phyloP scores from a whole-genome alignment of 176 grass and related monocot species.

The Zoysia pacifica region DNA sequence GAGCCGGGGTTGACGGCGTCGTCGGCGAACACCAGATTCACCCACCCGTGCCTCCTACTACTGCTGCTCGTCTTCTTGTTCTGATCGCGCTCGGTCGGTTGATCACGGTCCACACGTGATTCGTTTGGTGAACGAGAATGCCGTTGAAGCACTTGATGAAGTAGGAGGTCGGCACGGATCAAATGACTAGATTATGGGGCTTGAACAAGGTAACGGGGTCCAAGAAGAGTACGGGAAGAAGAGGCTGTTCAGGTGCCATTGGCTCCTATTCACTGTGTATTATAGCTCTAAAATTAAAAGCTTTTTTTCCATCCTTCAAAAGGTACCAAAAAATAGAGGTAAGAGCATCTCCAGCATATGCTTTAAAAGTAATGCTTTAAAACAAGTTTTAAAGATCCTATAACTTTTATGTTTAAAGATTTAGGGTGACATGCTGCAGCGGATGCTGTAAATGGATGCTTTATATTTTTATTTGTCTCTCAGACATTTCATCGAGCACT shows the following conservation, averaged over 20 bases:
- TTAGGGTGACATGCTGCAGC: too few relatives aligned
- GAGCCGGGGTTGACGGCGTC: slow-evolving; percentile 18
- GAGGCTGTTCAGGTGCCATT: background rate
- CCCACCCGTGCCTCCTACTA: slow-evolving; percentile 22
- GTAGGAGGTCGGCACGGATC: background rate
- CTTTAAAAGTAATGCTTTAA: too few relatives aligned
- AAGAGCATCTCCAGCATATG: too few relatives aligned
- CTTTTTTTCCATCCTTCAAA: too few relatives aligned
- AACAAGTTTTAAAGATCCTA: too few relatives aligned
- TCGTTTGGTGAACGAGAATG: background rate
- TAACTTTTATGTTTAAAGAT: too few relatives aligned
- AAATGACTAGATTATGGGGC: background rate
- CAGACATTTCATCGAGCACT: too few relatives aligned
- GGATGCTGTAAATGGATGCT: too few relatives aligned
- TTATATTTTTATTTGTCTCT: too few relatives aligned
- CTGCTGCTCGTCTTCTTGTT: slow-evolving; percentile 13
- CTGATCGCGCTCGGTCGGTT: background rate
- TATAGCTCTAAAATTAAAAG: background rate
- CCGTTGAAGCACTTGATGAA: background rate
- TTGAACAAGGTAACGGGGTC: background rate
- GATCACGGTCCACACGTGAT: background rate
- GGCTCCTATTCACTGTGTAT: background rate
- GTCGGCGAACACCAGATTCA: slow-evolving; percentile 8
- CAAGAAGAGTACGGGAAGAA: background rate
- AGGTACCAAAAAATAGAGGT: too few relatives aligned